phyloP scores from a whole-genome alignment of 768 basidiomycete species.

The Nevesoporus exiguus region DNA sequence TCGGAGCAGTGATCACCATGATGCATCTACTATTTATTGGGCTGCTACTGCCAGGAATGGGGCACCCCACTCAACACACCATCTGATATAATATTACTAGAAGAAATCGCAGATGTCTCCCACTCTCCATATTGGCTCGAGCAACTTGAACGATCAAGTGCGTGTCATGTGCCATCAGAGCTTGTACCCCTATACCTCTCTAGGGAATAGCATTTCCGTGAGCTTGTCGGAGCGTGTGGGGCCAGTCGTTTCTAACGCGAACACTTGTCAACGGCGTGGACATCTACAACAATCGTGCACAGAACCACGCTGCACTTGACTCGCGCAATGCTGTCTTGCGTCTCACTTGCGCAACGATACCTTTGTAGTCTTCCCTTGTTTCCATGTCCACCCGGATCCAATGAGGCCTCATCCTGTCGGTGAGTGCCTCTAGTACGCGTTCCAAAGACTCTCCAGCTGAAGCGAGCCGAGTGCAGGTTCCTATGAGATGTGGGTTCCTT shows the following conservation, averaged over 20 bases:
- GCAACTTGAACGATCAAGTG: conserved; percentile 65
- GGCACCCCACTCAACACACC: too few relatives aligned
- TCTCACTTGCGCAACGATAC: conserved; percentile 69
- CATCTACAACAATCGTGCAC: conserved; percentile 63
- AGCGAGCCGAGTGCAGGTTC: conserved; percentile 47
- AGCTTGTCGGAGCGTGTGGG: conserved; percentile 19
- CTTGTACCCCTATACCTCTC: neutral
- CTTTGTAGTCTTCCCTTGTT: conserved; percentile 75
- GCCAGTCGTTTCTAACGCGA: neutral
- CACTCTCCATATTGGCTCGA: conserved; percentile 53
- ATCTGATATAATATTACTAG: too few relatives aligned
- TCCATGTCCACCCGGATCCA: conserved; percentile 63
- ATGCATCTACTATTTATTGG: too few relatives aligned
- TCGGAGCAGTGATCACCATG: too few relatives aligned
- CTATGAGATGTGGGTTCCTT: conserved; percentile 81
- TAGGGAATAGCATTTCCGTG: conserved; percentile 82
- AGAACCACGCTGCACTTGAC: conserved; percentile 62
- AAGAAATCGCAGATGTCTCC: conserved; percentile 23
- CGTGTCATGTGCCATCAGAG: conserved; percentile 22
- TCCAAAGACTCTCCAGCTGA: neutral
- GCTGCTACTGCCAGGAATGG: too few relatives aligned
- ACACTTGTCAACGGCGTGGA: conserved; percentile 44
- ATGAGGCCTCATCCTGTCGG: conserved; percentile 77
- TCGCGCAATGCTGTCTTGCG: conserved; percentile 69
- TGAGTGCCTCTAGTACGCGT: conserved; percentile 30